A percentile compares a stretch with the other conserved stretches of the same genome.
Conservation (phyloP, 2,329 filamentous ascomycete genomes). For the Hypoxylon sp. region DNA sequence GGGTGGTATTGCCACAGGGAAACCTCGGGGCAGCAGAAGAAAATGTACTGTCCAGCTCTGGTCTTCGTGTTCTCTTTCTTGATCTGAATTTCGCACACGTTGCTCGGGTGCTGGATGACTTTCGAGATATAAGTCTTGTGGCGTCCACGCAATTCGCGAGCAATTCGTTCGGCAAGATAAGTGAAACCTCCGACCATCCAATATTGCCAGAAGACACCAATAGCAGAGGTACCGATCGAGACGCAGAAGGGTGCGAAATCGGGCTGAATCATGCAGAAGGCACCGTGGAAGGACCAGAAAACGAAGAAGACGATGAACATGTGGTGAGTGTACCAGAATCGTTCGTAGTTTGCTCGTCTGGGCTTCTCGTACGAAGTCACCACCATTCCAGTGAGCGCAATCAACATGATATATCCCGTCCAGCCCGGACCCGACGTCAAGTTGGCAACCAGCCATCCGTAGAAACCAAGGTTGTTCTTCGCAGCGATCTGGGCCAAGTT, state of each 20-base stretch:
- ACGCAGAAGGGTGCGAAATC: conserved; percentile 83
- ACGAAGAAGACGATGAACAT: conserved; percentile 90
- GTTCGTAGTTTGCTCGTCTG: conserved; percentile 84
- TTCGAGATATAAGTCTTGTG: conserved; percentile 90
- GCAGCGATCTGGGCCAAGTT: conserved; percentile 83
- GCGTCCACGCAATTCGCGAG: conserved; percentile 80
- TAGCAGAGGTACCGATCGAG: conserved; percentile 71
- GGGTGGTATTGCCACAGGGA: conserved; percentile 91
- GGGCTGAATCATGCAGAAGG: conserved; percentile 91
- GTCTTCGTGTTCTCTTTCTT: conserved; percentile 90
- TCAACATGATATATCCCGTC: conserved; percentile 87
- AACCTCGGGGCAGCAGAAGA: conserved; percentile 86
- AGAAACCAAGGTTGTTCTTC: conserved; percentile 80
- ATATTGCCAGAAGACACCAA: conserved; percentile 89
- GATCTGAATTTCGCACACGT: conserved; percentile 91
- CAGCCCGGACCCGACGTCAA: conserved; percentile 84
- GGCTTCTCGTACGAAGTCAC: conserved; percentile 82
- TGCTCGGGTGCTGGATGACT: conserved; percentile 89
- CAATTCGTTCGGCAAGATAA: conserved; percentile 82
- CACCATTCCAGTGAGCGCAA: conserved; percentile 82
- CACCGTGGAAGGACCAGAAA: conserved; percentile 90
- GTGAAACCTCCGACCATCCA: conserved; percentile 87
- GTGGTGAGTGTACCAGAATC: conserved; percentile 92
- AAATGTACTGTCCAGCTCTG: conserved; percentile 86
- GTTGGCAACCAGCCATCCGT: conserved; percentile 81